These are phyloP conservation scores for Terana coerulea DNA, from an alignment of 768 basidiomycete species.

Conservation along the genomic window DNA sequence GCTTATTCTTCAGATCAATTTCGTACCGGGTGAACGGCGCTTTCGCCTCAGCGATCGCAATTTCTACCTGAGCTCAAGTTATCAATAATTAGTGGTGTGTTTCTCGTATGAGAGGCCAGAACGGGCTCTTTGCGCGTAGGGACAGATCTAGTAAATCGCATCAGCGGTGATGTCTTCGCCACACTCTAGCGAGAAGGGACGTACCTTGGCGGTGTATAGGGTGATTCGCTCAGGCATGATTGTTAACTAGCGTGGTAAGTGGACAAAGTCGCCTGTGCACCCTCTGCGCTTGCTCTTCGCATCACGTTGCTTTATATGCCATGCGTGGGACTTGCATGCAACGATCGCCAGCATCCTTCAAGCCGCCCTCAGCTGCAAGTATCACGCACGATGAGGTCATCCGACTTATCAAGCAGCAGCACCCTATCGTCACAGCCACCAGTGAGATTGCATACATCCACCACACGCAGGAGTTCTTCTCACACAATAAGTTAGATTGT, in stretches of 20 bases:
- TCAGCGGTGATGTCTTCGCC: too few species aligned
- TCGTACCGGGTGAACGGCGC: conserved; percentile 47
- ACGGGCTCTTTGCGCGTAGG: conserved; percentile 49
- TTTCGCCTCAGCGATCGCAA: conserved; percentile 58
- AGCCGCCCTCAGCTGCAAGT: background rate
- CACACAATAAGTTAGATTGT: too few species aligned
- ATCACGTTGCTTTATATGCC: too few species aligned
- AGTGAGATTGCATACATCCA: too few species aligned
- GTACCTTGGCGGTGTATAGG: conserved; percentile 48
- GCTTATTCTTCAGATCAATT: conserved; percentile 62
- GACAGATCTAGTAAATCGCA: conserved; percentile 42
- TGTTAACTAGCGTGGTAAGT: background rate
- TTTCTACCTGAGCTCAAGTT: conserved; percentile 42
- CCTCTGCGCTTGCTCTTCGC: too few species aligned
- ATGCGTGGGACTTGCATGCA: too few species aligned
- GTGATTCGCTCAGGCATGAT: conserved; percentile 31
- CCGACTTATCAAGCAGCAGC: background rate
- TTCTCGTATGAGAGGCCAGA: background rate
- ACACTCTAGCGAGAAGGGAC: conserved; percentile 25
- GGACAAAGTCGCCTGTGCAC: background rate
- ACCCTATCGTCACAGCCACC: background rate
- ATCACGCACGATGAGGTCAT: conserved; percentile 14
- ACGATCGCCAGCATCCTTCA: too few species aligned
- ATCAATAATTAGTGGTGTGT: background rate
- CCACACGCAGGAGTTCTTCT: too few species aligned